Evolutionary conservation across 2,329 filamentous ascomycete species (phyloP).

Genomic region (Pyricularia grisea): DNA sequence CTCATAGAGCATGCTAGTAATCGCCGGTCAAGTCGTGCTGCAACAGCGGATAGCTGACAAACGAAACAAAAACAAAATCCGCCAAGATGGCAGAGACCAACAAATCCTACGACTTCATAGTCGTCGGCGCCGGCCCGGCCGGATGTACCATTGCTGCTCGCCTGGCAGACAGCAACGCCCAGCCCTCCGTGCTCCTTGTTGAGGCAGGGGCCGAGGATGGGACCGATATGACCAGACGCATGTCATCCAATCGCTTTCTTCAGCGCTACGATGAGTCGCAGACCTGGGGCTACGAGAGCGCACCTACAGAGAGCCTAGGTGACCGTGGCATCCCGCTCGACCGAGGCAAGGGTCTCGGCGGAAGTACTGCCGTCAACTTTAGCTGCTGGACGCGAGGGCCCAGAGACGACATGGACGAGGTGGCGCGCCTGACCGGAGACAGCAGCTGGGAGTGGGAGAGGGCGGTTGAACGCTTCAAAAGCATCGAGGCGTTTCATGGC

Average conservation of each 20-base stretch:
- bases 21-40: neutral
- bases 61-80: neutral
- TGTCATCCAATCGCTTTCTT: slow-evolving; percentile 34
- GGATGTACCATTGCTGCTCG: slow-evolving; percentile 77
- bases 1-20: neutral
- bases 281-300: slow-evolving; percentile 29
- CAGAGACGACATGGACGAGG: slow-evolving; percentile 40
- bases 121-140: slow-evolving; percentile 78
- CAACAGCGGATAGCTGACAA: neutral
- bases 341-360: slow-evolving; percentile 28
- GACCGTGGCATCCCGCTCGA: slow-evolving; percentile 23
- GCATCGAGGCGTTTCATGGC: slow-evolving; percentile 34
- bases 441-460: slow-evolving; percentile 37
- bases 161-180: slow-evolving; percentile 60
- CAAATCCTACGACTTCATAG: slow-evolving; percentile 67
- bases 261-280: slow-evolving; percentile 27
- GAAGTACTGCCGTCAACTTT: slow-evolving; percentile 29
- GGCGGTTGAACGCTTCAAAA: slow-evolving; percentile 31
- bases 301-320: slow-evolving; percentile 22
- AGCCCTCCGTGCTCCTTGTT: slow-evolving; percentile 1
- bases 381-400: slow-evolving; percentile 33
- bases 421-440: slow-evolving; percentile 37
- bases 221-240: slow-evolving; percentile 18
- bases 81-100: neutral
- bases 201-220: slow-evolving; percentile 1